Evolutionary conservation across 2,329 filamentous ascomycete species (phyloP), one percentile per base, ranked within the genome.

Genomic region (Aspergillus brunneoviolaceus): DNA sequence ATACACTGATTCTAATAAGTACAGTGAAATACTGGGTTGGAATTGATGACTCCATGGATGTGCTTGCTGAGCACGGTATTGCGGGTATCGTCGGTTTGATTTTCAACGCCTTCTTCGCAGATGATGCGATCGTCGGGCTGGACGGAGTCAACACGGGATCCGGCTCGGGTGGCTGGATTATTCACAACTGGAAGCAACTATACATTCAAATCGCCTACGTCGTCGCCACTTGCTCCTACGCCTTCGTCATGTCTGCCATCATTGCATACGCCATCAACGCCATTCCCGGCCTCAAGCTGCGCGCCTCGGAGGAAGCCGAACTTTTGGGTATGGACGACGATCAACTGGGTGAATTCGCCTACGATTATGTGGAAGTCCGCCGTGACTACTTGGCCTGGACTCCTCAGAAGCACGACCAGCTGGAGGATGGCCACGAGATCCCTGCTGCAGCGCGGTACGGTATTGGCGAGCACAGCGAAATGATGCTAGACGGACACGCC

Each of bases 51-150:
- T 89, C 90, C 5, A 90, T 96, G 77, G 92, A 96, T 80, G 88
- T 96, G 70, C 95, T 96, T 77, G 92, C 92, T 67, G 91, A 95
- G 77, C 92, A 96, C 84, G 91, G 86, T 70, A 80, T 96, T 64
- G 91, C 92, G 52, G 92, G 92, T 66, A 91, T 95, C 65, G 83
- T 89, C 60, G 92, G 92, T 54, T 90, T 96, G 69, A 77, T 92
- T 61, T 82, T 91, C 77, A 94, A 91, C 59, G 90, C 88, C 64
- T 78, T 94, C 64, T 92, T 94, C 72, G 90, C 85, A 67, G 87
- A 89, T 64, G 84, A 88, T 71, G 88, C 89, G 76, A 89, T 93
- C 66, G 87, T 90, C 55, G 82, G 83, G 57, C 87, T 94, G 39
- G 90, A 93, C 72, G 90, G 90, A 60, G 82, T 83, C 71, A 81